Base-by-base conservation (phyloP, 495 filamentous ascomycete genomes). In the Beverwykella pulmonaria region DNA sequence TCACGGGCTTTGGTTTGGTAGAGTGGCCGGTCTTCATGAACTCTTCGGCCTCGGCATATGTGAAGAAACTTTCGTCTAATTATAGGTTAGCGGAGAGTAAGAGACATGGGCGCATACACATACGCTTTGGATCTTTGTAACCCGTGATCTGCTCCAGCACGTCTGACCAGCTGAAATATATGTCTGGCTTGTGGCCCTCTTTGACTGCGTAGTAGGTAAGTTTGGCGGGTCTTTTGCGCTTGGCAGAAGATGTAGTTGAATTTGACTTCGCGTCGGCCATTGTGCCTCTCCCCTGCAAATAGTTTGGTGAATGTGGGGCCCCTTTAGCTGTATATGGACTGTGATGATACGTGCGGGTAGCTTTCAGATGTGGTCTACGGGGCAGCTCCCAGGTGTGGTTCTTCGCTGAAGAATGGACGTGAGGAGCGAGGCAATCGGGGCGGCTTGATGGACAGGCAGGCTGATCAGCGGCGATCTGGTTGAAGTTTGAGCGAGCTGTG, bases 151-250 rank as follows among this genome's bases (percentile, higher is more conserved):
- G 91, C 52, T 82, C 82, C 73, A 93, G 79, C 73, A 92, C 97
- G 56, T 94, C 89, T 19, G 78, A 76, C 90, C 91, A 98, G 53
- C 79, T 87, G 70, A 86, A 83, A 76, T 97, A 98, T n/a, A 98
- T 86, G 4, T 92, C 94, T 0, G 94, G 92, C 26, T 79, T 84
- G 62, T 84, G 82, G 8, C 94, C 94, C 22, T 80, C 82, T 41
- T 88, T 87, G 25, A 98, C 94, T 14, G 90, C 92, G 76, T 98
- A 98, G 77, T 87, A 97, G 78, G 70, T 73, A 58, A 88, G 77
- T 77, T 92, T 92, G 32, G 6, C 32, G 12, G 32, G 6, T 63
- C 90, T 81, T 72, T 92, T 92, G 46, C 79, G 78, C 25, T 85
- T 85, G 15, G 79, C 76, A 6, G 80, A 78, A 20, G 82, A 74